These are phyloP conservation scores for Isabelozyma heimii DNA, from an alignment of 805 yeast species.

Conservation along the genomic window DNA sequence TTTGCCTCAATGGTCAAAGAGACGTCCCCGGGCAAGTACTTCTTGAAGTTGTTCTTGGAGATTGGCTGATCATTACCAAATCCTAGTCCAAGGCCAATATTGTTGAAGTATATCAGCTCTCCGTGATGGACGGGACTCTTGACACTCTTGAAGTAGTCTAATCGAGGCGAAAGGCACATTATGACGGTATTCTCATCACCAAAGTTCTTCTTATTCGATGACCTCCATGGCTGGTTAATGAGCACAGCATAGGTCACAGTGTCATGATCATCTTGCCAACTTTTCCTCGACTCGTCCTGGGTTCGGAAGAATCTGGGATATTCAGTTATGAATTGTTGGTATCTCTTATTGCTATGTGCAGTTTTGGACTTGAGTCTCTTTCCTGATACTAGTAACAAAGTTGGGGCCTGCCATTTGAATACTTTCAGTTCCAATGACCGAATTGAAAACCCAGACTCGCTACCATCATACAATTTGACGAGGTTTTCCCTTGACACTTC, in stretches of 20 bases:
- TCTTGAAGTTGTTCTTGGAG: slow-evolving; percentile 42
- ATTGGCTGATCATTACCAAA: slow-evolving; percentile 71
- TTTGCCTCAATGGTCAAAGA: slow-evolving; percentile 76
- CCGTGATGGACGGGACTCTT: slow-evolving; percentile 30
- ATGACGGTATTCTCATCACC: slow-evolving; percentile 61
- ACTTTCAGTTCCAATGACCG: slow-evolving; percentile 80
- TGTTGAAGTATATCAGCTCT: slow-evolving; percentile 61
- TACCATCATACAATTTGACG: slow-evolving; percentile 65
- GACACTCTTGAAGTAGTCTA: slow-evolving; percentile 44
- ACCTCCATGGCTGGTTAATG: slow-evolving; percentile 72
- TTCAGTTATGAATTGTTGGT: slow-evolving; percentile 47
- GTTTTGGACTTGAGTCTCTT: slow-evolving; percentile 41
- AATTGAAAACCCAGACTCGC: slow-evolving; percentile 83
- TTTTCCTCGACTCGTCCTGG: slow-evolving; percentile 15
- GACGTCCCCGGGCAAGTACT: slow-evolving; percentile 68
- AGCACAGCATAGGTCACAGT: slow-evolving; percentile 62
- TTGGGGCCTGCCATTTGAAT: slow-evolving; percentile 89
- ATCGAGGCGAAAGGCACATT: slow-evolving; percentile 65
- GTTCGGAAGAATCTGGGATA: slow-evolving; percentile 39
- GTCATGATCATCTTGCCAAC: slow-evolving; percentile 41
- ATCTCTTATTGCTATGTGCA: slow-evolving; percentile 41
- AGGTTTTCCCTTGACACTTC: slow-evolving; percentile 46
- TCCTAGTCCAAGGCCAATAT: slow-evolving; percentile 77
- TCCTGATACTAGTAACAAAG: slow-evolving; percentile 70
- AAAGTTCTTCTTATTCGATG: slow-evolving; percentile 67